A percentile compares a stretch with the other conserved stretches of the same genome.
phyloP scores from a whole-genome alignment of 345 rosid species.

The Cochlearia excelsa region DNA sequence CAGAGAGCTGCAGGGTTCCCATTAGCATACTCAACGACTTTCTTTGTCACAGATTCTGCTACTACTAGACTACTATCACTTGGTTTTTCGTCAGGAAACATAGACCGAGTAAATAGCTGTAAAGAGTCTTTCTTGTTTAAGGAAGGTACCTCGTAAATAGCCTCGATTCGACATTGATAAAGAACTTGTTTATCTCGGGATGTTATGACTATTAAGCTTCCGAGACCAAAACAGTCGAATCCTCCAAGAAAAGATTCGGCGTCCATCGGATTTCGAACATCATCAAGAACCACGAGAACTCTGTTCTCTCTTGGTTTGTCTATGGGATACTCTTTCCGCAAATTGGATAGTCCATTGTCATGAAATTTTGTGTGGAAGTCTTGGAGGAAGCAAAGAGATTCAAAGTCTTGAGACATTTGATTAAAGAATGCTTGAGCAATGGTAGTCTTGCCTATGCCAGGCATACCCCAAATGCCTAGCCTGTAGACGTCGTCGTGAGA shows the following conservation, averaged over 20 bases:
- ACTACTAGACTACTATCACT: neutral
- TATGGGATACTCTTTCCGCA: neutral
- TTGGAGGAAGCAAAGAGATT: neutral
- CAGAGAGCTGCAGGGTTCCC: slow-evolving; percentile 19
- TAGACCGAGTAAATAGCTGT: neutral
- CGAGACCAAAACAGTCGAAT: neutral
- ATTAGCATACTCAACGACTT: slow-evolving; percentile 8
- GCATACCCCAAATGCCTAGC: slow-evolving; percentile 27
- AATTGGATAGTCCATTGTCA: neutral
- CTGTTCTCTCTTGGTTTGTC: neutral
- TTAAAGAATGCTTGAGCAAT: slow-evolving; percentile 1
- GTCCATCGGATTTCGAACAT: slow-evolving; percentile 12
- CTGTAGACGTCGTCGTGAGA: neutral
- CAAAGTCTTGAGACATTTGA: neutral
- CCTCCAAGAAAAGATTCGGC: slow-evolving; percentile 24
- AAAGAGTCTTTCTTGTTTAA: slow-evolving; percentile 15
- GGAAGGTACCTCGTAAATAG: neutral
- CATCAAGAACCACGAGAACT: slow-evolving; percentile 31
- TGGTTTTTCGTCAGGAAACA: neutral
- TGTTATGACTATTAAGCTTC: slow-evolving; percentile 19
- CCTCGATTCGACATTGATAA: slow-evolving; percentile 1
- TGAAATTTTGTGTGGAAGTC: slow-evolving; percentile 1
- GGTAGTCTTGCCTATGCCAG: slow-evolving; percentile 23
- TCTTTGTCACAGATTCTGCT: neutral
- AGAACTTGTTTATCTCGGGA: slow-evolving; percentile 29